These are phyloP conservation scores for Durusdinium trenchii DNA, from an alignment of 73 alveolate genomes.

Conservation along the genomic window DNA sequence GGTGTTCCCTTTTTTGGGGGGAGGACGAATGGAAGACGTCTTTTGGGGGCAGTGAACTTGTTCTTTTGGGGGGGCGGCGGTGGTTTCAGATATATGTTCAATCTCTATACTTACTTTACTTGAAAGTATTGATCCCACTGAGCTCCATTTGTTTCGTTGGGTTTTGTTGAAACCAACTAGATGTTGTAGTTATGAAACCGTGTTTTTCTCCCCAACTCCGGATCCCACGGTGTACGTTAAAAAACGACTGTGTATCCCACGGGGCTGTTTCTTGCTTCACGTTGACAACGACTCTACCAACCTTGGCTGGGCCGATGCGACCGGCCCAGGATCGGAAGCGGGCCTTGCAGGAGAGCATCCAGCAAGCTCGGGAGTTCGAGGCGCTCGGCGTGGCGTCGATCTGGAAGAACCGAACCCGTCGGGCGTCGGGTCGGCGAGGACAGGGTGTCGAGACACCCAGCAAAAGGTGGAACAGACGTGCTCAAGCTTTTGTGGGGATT, in stretches of 20 bases:
- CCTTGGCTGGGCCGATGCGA: background rate
- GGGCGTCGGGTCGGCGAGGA: background rate
- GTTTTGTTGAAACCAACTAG: background rate
- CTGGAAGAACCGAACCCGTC: background rate
- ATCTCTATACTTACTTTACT: background rate
- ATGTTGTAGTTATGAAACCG: too few species aligned
- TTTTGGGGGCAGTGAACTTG: background rate
- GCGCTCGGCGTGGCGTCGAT: background rate
- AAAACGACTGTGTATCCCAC: too few species aligned
- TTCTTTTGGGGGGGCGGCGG: background rate
- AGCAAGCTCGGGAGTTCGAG: background rate
- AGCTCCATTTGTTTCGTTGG: too few species aligned
- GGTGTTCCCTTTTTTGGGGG: background rate
- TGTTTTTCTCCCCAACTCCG: too few species aligned
- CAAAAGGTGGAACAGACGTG: too few species aligned
- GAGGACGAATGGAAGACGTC: background rate
- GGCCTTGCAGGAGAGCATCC: conserved; percentile 11
- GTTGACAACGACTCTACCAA: background rate
- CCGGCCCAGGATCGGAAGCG: background rate
- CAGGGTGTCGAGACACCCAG: too few species aligned
- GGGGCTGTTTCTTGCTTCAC: background rate
- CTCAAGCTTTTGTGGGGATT: background rate
- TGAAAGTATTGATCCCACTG: too few species aligned
- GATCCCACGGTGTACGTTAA: too few species aligned
- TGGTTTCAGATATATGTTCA: background rate